Evolutionary conservation across 495 filamentous ascomycete genomes (phyloP).

Genomic region (Penicillium fimorum): DNA sequence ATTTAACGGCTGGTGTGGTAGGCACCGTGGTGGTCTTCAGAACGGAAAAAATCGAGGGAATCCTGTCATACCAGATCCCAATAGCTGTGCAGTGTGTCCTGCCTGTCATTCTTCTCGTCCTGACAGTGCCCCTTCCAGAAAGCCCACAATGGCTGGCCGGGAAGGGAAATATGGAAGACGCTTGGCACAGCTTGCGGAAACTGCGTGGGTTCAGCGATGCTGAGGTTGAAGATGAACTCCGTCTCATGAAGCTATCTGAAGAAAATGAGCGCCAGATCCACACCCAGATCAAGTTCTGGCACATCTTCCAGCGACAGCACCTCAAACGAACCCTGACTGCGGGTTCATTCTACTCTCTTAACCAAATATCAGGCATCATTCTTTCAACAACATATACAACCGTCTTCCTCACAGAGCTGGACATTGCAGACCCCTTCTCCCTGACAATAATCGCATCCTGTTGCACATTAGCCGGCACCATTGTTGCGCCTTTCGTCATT

Average conservation of each 20-base stretch:
- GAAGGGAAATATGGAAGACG: slow-evolving; percentile 43
- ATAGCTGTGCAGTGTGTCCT: slow-evolving; percentile 35
- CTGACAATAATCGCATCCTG: slow-evolving; percentile 40
- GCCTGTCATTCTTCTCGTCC: slow-evolving; percentile 27
- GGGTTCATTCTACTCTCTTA: slow-evolving; percentile 40
- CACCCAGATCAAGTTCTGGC: slow-evolving; percentile 33
- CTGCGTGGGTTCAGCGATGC: slow-evolving; percentile 35
- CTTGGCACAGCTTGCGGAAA: slow-evolving; percentile 33
- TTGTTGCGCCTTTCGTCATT: slow-evolving; percentile 37
- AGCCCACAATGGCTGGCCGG: slow-evolving; percentile 63
- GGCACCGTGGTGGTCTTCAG: slow-evolving; percentile 34
- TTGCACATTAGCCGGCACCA: slow-evolving; percentile 39
- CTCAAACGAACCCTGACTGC: slow-evolving; percentile 37
- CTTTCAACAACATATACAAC: slow-evolving; percentile 42
- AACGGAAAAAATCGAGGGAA: slow-evolving; percentile 26
- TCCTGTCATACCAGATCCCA: slow-evolving; percentile 33
- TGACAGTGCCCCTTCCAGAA: slow-evolving; percentile 50
- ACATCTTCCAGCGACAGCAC: slow-evolving; percentile 37
- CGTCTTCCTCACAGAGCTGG: slow-evolving; percentile 36
- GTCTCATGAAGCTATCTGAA: slow-evolving; percentile 32
- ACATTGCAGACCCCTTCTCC: slow-evolving; percentile 30
- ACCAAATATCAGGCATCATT: slow-evolving; percentile 41
- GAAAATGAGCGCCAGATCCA: slow-evolving; percentile 26
- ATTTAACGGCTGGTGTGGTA: slow-evolving; percentile 36
- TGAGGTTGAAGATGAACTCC: slow-evolving; percentile 33